A percentile compares a stretch with the other conserved stretches of the same genome.
Conservation (phyloP, 495 filamentous ascomycete species). For the Aspergillus hancockii region DNA sequence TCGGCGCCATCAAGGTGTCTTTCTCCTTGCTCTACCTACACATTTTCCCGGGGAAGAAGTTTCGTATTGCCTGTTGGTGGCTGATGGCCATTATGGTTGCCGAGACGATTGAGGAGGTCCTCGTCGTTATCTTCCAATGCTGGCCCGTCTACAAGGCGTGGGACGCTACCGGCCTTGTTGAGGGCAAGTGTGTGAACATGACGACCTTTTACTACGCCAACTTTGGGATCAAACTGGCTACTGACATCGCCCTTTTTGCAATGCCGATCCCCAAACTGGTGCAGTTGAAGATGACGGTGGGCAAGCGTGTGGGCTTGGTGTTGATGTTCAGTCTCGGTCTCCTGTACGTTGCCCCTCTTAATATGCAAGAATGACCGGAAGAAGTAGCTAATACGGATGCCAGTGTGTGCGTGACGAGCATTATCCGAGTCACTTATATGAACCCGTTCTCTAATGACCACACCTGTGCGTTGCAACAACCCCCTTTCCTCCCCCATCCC, state of each 20-base stretch:
- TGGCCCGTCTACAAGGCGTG: slow-evolving; percentile 25
- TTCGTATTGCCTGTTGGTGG: slow-evolving; percentile 19
- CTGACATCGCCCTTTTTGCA: slow-evolving; percentile 32
- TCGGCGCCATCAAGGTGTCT: slow-evolving; percentile 27
- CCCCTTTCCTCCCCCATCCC: not conserved
- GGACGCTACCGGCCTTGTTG: slow-evolving; percentile 17
- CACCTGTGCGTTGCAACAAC: slow-evolving; percentile 17
- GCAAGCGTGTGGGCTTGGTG: slow-evolving; percentile 31
- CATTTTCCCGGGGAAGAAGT: slow-evolving; percentile 21
- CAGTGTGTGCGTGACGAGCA: slow-evolving; percentile 23
- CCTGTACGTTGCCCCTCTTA: slow-evolving; percentile 24
- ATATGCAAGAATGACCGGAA: not conserved
- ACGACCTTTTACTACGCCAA: slow-evolving; percentile 21
- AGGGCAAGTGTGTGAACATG: slow-evolving; percentile 20
- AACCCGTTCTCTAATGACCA: slow-evolving; percentile 22
- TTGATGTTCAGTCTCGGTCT: slow-evolving; percentile 37
- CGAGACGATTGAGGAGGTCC: slow-evolving; percentile 19
- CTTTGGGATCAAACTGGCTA: slow-evolving; percentile 30
- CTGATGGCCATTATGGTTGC: slow-evolving; percentile 16
- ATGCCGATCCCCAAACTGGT: slow-evolving; percentile 36
- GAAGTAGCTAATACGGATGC: not conserved
- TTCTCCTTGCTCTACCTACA: slow-evolving; percentile 26
- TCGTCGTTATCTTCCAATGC: slow-evolving; percentile 28
- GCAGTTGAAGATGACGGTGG: slow-evolving; percentile 27
- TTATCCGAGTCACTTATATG: slow-evolving; percentile 25